Base-by-base conservation (phyloP, 768 basidiomycete species). In the Termitomyces sp. region DNA sequence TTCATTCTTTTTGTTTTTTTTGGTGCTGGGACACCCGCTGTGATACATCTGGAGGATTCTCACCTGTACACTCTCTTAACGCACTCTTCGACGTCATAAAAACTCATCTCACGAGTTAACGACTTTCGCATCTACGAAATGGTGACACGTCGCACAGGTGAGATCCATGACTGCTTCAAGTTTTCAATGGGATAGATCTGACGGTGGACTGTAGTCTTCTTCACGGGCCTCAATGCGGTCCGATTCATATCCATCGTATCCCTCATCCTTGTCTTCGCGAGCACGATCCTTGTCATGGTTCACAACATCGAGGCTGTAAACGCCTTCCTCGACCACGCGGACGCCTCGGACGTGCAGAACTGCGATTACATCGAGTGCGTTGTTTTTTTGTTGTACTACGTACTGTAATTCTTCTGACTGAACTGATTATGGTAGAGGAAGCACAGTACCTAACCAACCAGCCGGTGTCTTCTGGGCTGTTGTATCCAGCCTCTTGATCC, bases 401-500 rank as follows among this genome's bases (percentile, higher is more conserved):
- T n/a, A 43, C 33, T 34, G 5, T 13, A 27, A 52, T 13, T 20
- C 37, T 14, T 22, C 10, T 39, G 34, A 34, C 12, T 37, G 10
- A 47, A 40, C 45, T 49, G 34, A 10, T 22, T 18, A 49, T 39
- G 16, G 48, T 49, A 84, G 79, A 65, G 83, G 87, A 53, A 90
- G 87, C 71, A 92, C 93, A 0, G 91, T 97, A n/a, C 94, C 94
- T 3, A 93, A 94, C 72, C 94, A 96, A 71, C 78, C 93, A 46
- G 95, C 92, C 7, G 95, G 95, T 27, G 84, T 87, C 24, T 96
- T 97, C 73, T 97, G 93, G 91, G 88, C 92, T 2, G 84, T 95
- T 45, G 79, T 95, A 57, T 87, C 91, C 65, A 85, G 89, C 44
- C 74, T 96, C n/a, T 80, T 96, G 67, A 90, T 95, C 72, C 79